These are phyloP conservation scores for Neostapfia colusana DNA, from an alignment of 176 grass and related monocot genomes.

Conservation along the genomic window DNA sequence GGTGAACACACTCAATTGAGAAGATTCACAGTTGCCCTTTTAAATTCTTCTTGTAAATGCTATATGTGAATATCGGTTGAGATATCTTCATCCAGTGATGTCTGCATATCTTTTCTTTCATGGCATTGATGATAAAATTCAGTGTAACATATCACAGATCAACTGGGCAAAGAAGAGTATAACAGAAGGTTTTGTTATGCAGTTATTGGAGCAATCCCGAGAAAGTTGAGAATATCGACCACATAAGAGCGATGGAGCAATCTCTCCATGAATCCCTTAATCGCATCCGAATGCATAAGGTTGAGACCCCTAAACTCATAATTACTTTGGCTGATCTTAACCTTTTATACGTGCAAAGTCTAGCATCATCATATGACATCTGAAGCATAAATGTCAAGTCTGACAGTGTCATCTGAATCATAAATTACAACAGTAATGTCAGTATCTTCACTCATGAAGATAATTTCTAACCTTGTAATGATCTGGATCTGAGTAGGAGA, in stretches of 20 bases:
- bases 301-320: conserved; percentile 16
- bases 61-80: conserved; percentile 19
- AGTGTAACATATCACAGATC: conserved; percentile 29
- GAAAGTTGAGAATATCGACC: conserved; percentile 64
- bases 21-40: neutral
- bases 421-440: neutral
- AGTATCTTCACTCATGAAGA: neutral
- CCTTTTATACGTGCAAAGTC: neutral
- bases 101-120: conserved; percentile 34
- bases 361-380: conserved; percentile 14
- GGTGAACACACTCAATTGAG: conserved; percentile 43
- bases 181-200: conserved; percentile 41
- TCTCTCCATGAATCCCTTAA: conserved; percentile 66
- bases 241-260: conserved; percentile 79
- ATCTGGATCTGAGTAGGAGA: conserved; percentile 48
- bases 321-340: conserved; percentile 7
- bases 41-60: conserved; percentile 5
- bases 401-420: neutral
- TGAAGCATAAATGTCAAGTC: neutral
- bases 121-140: conserved; percentile 43
- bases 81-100: conserved; percentile 29
- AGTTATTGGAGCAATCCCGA: conserved; percentile 77
- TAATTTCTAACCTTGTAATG: conserved; percentile 27
- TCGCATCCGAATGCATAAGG: conserved; percentile 59
- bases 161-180: neutral